Base-by-base conservation (phyloP, 2,329 filamentous ascomycete species). In the Botrytis hyacinthi region DNA sequence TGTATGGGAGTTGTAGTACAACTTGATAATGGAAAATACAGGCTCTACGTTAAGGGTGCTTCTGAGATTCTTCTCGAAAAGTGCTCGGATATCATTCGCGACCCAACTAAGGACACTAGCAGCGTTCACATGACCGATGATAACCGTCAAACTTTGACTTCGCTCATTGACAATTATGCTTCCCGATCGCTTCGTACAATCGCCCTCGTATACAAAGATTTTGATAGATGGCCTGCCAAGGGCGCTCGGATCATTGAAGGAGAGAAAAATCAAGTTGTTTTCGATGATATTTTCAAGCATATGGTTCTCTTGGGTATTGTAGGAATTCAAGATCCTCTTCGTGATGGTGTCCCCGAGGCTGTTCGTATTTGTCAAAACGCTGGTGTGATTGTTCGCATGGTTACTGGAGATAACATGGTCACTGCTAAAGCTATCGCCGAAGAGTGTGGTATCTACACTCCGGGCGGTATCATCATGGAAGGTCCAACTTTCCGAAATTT, bases 231-330 rank as follows among this genome's bases (percentile, higher is more conserved):
- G 87, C 92, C 93, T 40, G 91, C 90, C 3, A 83, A 81, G 57
- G 85, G 86, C 32, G 86, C 85, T n/a, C 85, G 85, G 67, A 84
- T 82, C 29, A 80, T 86, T 46, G 88, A 91, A 75, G 90, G 92
- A 74, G 89, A 92, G 14, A 80, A 80, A 12, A 86, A 86, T 35
- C 87, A 91, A 73, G 90, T 88, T 29, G 84, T 90, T 7, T 92
- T 95, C 74, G 87, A 90, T 26, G 88, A 90, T 74, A 81, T 95
- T 3, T 92, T 93, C 81, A 86, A 87, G 70, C 86, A 92, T 71
- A 93, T 95, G 88, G 90, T 87, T 7, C 92, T 94, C 83, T 83
- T 94, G 76, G 89, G 90, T 29, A 84, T 93, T 59, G 90, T 92
- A 67, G 92, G 91, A 77, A 93, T 94, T 79, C 91, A 93, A 80